Evolutionary conservation across 176 grass and related monocot genomes (phyloP).

Genomic region (Saccharum officinarum): DNA sequence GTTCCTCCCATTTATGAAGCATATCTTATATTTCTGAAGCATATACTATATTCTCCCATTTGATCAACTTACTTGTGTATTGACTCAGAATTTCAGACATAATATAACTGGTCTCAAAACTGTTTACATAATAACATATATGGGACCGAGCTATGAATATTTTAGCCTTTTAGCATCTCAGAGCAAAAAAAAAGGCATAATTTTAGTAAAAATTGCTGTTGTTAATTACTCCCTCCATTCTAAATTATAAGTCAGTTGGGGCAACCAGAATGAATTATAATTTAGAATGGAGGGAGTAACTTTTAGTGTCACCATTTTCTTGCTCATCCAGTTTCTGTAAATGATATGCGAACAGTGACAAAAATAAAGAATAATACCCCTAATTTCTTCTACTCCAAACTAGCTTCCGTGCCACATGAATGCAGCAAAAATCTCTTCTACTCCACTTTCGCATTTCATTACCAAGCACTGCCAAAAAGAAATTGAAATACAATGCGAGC

Average conservation of each 20-base stretch:
- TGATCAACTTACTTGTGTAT: not conserved
- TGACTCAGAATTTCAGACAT: not conserved
- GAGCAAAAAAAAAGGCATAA: not conserved
- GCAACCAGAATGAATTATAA: no score
- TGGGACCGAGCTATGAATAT: not conserved
- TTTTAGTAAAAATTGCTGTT: not conserved
- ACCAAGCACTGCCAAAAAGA: not conserved
- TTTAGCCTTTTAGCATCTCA: not conserved
- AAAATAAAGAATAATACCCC: not conserved
- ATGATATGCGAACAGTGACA: not conserved
- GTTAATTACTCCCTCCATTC: not conserved
- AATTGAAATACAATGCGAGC: not conserved
- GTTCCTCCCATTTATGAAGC: constrained; percentile 4
- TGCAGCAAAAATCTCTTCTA: constrained; percentile 7
- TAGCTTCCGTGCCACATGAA: not conserved
- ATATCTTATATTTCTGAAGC: not conserved
- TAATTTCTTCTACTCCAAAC: not conserved
- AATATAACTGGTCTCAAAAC: not conserved
- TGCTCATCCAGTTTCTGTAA: not conserved
- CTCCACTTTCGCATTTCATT: not conserved
- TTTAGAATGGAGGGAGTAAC: not conserved
- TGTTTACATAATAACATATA: not conserved
- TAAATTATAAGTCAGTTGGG: no score
- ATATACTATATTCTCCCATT: not conserved
- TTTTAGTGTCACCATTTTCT: not conserved